These are phyloP conservation scores for Starmerella roubikii DNA, from an alignment of 805 yeast species.

Conservation along the genomic window DNA sequence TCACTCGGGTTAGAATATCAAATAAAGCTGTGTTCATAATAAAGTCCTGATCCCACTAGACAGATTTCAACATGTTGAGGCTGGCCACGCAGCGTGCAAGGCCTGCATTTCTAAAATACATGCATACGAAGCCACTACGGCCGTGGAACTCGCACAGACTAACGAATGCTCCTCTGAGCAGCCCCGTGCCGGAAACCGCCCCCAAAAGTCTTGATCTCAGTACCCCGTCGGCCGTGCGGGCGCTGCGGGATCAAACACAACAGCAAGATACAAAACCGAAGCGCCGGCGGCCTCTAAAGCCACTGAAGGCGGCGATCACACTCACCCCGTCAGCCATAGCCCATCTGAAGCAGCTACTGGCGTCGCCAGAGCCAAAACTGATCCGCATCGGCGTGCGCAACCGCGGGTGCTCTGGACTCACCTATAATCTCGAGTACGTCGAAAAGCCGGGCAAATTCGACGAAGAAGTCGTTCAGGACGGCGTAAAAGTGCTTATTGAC, in stretches of 20 bases:
- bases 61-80: no score
- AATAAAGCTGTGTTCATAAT: no score
- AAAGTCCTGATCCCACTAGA: no score
- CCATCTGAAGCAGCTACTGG: slow-evolving; percentile 54
- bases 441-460: slow-evolving; percentile 87
- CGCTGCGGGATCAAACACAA: not conserved
- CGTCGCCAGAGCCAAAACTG: slow-evolving; percentile 76
- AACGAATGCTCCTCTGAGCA: slow-evolving; percentile 4
- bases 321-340: slow-evolving; percentile 60
- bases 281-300: slow-evolving; percentile 45
- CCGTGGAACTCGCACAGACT: slow-evolving; percentile 22
- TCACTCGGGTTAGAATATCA: no score
- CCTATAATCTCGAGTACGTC: slow-evolving; percentile 85
- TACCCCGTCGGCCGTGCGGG: not conserved
- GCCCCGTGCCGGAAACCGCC: not conserved
- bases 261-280: slow-evolving; percentile 17
- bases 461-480: slow-evolving; percentile 82
- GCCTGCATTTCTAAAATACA: not conserved
- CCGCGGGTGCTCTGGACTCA: slow-evolving; percentile 92
- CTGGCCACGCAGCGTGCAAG: no score
- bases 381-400: slow-evolving; percentile 89
- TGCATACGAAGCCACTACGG: slow-evolving; percentile 17
- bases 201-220: not conserved
- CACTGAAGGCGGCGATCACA: slow-evolving; percentile 81
- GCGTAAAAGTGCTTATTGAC: slow-evolving; percentile 81